Conservation (phyloP, 106 monocot species). For the Allium sativum region DNA sequence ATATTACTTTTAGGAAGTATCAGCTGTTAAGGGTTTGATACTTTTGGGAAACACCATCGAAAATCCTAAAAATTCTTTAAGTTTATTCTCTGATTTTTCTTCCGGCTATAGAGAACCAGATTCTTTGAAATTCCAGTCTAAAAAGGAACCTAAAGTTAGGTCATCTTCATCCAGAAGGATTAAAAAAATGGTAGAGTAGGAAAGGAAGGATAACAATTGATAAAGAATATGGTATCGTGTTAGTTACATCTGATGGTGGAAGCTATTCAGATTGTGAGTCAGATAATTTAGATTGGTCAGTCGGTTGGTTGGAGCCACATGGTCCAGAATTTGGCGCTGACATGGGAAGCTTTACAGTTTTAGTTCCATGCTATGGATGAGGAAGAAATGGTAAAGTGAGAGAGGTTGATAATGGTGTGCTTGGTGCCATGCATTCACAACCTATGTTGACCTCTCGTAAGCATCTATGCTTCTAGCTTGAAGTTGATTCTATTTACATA, state of each 20-base stretch:
- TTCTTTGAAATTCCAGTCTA: slow-evolving; percentile 15
- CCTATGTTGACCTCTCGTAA: slow-evolving; percentile 24
- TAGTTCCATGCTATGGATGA: slow-evolving; percentile 64
- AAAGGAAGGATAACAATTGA: slow-evolving; percentile 45
- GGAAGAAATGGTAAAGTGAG: slow-evolving; percentile 18
- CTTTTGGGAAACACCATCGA: slow-evolving; percentile 32
- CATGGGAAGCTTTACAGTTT: slow-evolving; percentile 62
- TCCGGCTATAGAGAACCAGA: slow-evolving; percentile 39
- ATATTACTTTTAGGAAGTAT: no score
- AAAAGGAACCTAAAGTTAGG: slow-evolving; percentile 10
- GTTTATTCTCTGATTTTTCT: slow-evolving; percentile 30
- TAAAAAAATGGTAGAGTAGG: slow-evolving; percentile 24
- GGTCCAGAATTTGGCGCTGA: slow-evolving; percentile 44
- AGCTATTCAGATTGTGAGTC: slow-evolving; percentile 71
- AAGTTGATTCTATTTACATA: neutral
- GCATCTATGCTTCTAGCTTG: neutral
- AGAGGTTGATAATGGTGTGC: slow-evolving; percentile 6
- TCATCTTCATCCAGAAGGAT: slow-evolving; percentile 19
- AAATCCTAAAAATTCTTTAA: slow-evolving; percentile 10
- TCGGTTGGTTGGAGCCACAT: slow-evolving; percentile 83
- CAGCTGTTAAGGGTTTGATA: no score
- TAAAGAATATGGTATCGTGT: slow-evolving; percentile 57
- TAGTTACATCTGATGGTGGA: slow-evolving; percentile 62
- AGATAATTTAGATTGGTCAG: slow-evolving; percentile 80
- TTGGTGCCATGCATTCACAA: slow-evolving; percentile 7